Evolutionary conservation across 768 basidiomycete species (phyloP).

Genomic region (Boletus rubroflammeus): DNA sequence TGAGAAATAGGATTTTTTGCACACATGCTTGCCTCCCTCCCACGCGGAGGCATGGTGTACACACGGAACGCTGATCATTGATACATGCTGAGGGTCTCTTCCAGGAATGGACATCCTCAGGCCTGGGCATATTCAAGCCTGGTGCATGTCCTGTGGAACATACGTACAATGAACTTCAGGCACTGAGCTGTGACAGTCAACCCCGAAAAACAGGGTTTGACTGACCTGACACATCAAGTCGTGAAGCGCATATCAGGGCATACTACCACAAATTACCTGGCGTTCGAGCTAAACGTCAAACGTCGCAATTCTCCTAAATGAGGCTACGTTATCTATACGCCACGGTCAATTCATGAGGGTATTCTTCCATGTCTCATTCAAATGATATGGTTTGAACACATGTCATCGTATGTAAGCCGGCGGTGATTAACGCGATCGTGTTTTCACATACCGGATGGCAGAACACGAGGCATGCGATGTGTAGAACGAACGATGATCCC

Average conservation of each 20-base stretch:
- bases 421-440: slow-evolving; percentile 11
- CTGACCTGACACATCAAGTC: not conserved
- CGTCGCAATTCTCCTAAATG: not conserved
- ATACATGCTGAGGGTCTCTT: not conserved
- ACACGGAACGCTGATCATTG: too few species aligned
- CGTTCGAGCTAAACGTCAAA: not conserved
- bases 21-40: not conserved
- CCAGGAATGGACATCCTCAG: not conserved
- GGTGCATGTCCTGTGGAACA: not conserved
- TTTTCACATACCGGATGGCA: not conserved
- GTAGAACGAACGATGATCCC: not conserved
- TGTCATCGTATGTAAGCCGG: not conserved
- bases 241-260: too few species aligned
- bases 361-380: not conserved
- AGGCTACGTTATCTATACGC: not conserved
- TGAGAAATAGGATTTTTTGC: too few species aligned
- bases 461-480: slow-evolving; percentile 10
- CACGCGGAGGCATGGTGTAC: not conserved
- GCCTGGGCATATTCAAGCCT: not conserved
- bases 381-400: not conserved
- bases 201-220: not conserved
- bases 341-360: not conserved
- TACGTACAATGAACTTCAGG: not conserved
- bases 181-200: not conserved
- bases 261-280: not conserved